Evolutionary conservation across 2,329 filamentous ascomycete genomes (phyloP).

Genomic region (Stemphylium lycopersici): DNA sequence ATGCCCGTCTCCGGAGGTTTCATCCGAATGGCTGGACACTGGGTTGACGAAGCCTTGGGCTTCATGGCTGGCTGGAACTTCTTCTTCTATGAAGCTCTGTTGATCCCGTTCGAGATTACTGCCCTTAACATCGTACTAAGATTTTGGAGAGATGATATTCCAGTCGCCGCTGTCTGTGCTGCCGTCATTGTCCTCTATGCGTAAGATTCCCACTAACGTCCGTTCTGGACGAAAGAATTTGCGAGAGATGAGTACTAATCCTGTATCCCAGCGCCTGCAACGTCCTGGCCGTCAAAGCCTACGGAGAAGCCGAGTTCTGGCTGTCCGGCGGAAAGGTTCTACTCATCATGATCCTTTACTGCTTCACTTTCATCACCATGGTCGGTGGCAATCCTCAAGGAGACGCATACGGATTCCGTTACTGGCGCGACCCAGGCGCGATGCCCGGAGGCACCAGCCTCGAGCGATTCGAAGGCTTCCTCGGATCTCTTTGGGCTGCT

Average conservation of each 20-base stretch:
- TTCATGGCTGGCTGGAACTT: constrained; percentile 63
- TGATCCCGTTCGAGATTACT: constrained; percentile 61
- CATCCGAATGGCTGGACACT: constrained; percentile 68
- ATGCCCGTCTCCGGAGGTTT: constrained; percentile 69
- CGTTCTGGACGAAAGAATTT: not conserved
- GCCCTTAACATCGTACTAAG: constrained; percentile 49
- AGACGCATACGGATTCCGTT: constrained; percentile 52
- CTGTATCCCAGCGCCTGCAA: constrained; percentile 51
- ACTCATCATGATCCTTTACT: constrained; percentile 54
- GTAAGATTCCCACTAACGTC: constrained; percentile 32
- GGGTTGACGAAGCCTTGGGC: constrained; percentile 69
- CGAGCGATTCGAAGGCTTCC: constrained; percentile 46
- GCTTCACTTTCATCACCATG: constrained; percentile 56
- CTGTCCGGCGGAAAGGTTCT: constrained; percentile 55
- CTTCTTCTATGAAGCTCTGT: constrained; percentile 58
- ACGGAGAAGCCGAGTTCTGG: constrained; percentile 55
- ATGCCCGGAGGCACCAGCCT: constrained; percentile 34
- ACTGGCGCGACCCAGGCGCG: constrained; percentile 51
- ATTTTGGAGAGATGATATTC: constrained; percentile 56
- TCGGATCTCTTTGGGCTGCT: constrained; percentile 50
- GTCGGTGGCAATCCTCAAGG: constrained; percentile 53
- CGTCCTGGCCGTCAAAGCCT: constrained; percentile 53
- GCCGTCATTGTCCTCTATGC: constrained; percentile 52
- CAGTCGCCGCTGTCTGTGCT: constrained; percentile 49
- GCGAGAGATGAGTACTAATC: constrained; percentile 18